Evolutionary conservation across 495 filamentous ascomycete species (phyloP).

Genomic region (Talaromyces stipitatus): DNA sequence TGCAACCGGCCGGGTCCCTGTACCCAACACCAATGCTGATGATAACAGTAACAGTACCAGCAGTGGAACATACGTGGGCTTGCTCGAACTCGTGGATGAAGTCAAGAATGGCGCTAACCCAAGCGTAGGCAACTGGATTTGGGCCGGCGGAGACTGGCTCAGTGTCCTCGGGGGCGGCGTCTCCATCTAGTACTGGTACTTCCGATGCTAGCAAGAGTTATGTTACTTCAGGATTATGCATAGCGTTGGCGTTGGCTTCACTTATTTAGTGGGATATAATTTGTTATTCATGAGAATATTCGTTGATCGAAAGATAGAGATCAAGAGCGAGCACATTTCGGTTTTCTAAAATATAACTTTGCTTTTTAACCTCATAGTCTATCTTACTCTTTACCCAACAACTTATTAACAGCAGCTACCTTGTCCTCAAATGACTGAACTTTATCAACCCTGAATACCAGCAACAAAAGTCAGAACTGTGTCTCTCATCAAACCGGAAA

Average conservation of each 20-base stretch:
- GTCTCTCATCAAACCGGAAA: background rate
- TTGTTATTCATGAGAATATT: too few species aligned
- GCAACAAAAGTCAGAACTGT: background rate
- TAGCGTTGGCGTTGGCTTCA: background rate
- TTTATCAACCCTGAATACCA: conserved; percentile 54
- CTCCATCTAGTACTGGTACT: conserved; percentile 14
- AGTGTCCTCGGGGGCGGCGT: conserved; percentile 35
- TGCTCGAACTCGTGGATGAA: conserved; percentile 29
- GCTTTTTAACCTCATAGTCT: background rate
- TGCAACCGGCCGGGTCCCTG: conserved; percentile 26
- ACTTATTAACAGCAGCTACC: conserved; percentile 52
- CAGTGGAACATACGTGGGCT: conserved; percentile 27
- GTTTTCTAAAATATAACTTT: background rate
- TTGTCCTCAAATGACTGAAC: conserved; percentile 59
- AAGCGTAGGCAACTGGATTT: conserved; percentile 39
- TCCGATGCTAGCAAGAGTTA: background rate
- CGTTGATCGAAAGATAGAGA: too few species aligned
- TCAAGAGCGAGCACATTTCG: background rate
- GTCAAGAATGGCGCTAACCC: conserved; percentile 29
- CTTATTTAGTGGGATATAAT: background rate
- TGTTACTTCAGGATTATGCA: background rate
- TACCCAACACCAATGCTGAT: conserved; percentile 18
- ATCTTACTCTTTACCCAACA: conserved; percentile 39
- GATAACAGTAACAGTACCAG: conserved; percentile 15
- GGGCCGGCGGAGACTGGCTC: conserved; percentile 40